Conservation (phyloP, 805 yeast genomes). For the Candida succiphila region DNA sequence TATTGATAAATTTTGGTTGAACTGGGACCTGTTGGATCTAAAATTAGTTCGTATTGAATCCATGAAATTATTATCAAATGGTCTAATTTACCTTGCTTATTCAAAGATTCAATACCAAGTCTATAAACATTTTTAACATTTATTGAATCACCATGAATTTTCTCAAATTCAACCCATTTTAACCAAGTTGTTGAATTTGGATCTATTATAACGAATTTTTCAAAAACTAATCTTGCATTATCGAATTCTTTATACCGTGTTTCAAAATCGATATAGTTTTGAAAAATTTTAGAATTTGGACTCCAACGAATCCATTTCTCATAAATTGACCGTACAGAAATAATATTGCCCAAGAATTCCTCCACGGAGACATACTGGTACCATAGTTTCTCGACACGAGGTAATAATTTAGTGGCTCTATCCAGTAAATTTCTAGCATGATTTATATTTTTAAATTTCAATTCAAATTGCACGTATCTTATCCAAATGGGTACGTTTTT, state of each 20-base stretch:
- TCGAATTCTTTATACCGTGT: constrained; percentile 42
- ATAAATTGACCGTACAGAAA: constrained; percentile 55
- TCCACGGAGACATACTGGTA: constrained; percentile 73
- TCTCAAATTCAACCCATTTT: constrained; percentile 68
- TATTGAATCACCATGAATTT: constrained; percentile 32
- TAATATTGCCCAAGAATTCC: constrained; percentile 59
- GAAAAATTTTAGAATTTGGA: constrained; percentile 62
- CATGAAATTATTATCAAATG: constrained; percentile 37
- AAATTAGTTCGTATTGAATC: constrained; percentile 63
- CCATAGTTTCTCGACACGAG: constrained; percentile 83
- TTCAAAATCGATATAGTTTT: constrained; percentile 64
- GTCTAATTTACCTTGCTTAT: constrained; percentile 21
- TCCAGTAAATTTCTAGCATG: constrained; percentile 85
- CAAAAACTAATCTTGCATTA: constrained; percentile 49
- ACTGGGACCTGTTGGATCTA: too few species aligned
- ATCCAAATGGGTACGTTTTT: constrained; percentile 80
- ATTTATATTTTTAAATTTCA: constrained; percentile 61
- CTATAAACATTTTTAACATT: constrained; percentile 55
- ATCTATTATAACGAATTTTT: constrained; percentile 42
- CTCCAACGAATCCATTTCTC: constrained; percentile 77
- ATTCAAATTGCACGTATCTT: constrained; percentile 70
- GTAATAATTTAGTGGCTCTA: constrained; percentile 64
- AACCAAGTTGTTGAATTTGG: constrained; percentile 56
- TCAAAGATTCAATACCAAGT: constrained; percentile 49
- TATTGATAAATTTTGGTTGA: constrained; percentile 58